Evolutionary conservation across 2,329 filamentous ascomycete species (phyloP).

Genomic region (Teratosphaeria gauchensis): DNA sequence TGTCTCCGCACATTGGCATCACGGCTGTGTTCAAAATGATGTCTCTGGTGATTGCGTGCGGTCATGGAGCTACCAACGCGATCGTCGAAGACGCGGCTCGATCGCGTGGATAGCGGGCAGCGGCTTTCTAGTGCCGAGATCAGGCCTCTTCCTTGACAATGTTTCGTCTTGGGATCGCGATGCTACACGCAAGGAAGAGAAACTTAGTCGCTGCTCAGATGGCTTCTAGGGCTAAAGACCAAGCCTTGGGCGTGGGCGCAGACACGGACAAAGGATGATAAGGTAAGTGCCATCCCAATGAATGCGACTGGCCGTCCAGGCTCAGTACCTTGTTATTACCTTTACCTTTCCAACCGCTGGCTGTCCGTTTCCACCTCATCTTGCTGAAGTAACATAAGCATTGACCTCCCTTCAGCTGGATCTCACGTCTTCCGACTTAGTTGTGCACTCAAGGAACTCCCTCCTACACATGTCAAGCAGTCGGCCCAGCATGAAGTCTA

Average conservation of each 20-base stretch:
- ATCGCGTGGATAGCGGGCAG: neutral
- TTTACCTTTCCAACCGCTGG: neutral
- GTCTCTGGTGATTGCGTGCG: neutral
- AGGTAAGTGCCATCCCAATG: neutral
- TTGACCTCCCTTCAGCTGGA: neutral
- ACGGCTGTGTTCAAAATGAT: neutral
- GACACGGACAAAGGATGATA: neutral
- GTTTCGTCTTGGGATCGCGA: neutral
- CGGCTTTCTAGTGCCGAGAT: neutral
- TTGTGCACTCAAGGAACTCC: neutral
- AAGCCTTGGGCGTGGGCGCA: neutral
- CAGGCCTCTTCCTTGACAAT: neutral
- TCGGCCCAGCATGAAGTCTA: constrained; percentile 4
- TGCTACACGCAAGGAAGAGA: neutral
- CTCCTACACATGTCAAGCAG: neutral
- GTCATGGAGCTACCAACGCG: neutral
- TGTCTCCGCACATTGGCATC: neutral
- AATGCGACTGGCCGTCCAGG: neutral
- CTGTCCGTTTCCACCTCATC: neutral
- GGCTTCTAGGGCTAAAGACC: neutral
- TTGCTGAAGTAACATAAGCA: neutral
- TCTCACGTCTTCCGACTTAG: neutral
- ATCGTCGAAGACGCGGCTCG: neutral
- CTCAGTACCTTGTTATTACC: neutral
- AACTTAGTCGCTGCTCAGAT: neutral